Evolutionary conservation across 345 rosid genomes (phyloP).

Genomic region (Citropsis articulata): DNA sequence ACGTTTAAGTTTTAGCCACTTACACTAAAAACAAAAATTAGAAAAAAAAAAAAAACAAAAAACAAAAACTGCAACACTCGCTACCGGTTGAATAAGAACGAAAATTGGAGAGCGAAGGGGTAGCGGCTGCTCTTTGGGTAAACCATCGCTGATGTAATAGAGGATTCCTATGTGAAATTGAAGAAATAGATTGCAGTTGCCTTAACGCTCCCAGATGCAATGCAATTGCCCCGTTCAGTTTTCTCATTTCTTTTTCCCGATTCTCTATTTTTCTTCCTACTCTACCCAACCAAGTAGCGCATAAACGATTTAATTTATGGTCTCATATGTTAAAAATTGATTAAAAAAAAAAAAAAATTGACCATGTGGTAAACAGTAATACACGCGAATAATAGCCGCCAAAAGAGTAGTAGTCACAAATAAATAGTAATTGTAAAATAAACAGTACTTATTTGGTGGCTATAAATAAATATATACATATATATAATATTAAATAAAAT

Average conservation of each 20-base stretch:
- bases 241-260: conserved; percentile 18
- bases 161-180: conserved; percentile 13
- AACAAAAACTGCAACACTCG: neutral
- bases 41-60: neutral
- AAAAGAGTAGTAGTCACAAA: no score
- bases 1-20: neutral
- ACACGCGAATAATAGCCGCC: no score
- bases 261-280: neutral
- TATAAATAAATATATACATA: no score
- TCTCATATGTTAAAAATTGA: no score
- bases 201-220: neutral
- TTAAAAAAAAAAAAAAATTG: no score
- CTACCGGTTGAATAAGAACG: conserved; percentile 54
- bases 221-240: conserved; percentile 8
- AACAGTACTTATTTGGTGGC: no score
- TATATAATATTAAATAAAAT: no score
- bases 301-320: no score
- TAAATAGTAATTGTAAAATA: no score
- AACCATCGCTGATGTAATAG: conserved; percentile 7
- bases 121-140: conserved; percentile 20
- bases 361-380: no score
- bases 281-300: neutral
- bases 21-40: neutral
- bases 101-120: conserved; percentile 9
- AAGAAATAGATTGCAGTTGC: conserved; percentile 30